Evolutionary conservation across 306 rosid species (phyloP).

Genomic region (Pueraria montana): DNA sequence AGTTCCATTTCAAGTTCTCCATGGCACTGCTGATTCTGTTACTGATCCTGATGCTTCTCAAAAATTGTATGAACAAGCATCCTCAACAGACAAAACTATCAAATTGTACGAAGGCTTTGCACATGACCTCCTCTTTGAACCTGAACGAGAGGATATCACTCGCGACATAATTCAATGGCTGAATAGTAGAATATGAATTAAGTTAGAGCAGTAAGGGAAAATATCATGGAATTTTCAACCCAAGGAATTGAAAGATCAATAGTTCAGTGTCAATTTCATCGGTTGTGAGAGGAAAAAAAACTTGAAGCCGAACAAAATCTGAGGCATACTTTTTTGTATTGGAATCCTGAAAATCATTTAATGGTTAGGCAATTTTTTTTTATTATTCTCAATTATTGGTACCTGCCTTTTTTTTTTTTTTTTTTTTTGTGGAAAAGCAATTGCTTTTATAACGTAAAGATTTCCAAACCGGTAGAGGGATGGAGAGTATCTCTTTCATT

Average conservation of each 20-base stretch:
- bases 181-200: constrained; percentile 60
- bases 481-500: neutral
- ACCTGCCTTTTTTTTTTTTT: neutral
- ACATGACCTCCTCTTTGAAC: constrained; percentile 93
- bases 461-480: neutral
- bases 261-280: constrained; percentile 13
- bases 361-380: neutral
- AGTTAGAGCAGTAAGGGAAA: constrained; percentile 29
- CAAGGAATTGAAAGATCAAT: constrained; percentile 5
- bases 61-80: constrained; percentile 75
- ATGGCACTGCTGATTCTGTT: constrained; percentile 84
- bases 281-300: constrained; percentile 22
- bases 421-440: neutral
- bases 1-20: constrained; percentile 90
- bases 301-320: neutral
- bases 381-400: neutral
- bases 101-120: constrained; percentile 73
- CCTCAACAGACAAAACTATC: constrained; percentile 80
- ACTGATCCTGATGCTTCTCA: constrained; percentile 83
- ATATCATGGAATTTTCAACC: constrained; percentile 6
- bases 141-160: constrained; percentile 69
- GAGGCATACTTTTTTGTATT: constrained; percentile 34
- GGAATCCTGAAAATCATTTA: constrained; percentile 9
- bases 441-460: neutral
- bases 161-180: constrained; percentile 79